Evolutionary conservation across 192 early-diverging fungal genomes (phyloP), one percentile per base, ranked within the genome.

Genomic region (Neocallimastix lanati): DNA sequence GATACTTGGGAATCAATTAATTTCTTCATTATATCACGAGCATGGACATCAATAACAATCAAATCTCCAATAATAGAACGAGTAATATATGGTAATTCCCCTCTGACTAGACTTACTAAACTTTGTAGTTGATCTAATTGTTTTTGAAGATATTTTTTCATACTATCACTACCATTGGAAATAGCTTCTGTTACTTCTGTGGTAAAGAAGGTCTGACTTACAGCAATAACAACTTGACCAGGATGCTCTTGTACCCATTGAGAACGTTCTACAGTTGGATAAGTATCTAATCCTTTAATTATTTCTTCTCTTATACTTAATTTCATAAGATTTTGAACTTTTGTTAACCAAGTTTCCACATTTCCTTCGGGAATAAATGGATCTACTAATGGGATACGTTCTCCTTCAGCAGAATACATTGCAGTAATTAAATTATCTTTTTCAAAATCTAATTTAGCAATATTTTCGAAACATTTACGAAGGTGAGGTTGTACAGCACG

Each of bases 41-140:
- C 81, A 78, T 90, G 89, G 11, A 90, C 89, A 79, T 90, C 89
- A 81, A 90, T 88, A 28, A 90, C 89, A 84, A 90, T 90, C 27
- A 90, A 80, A 84, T 90, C 89, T 14, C 89, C 89, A 4, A 90
- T 78, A 9, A 90, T 83, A 16, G 89, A 80, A 28, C 89, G 78
- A 81, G 80, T 85, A 14, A 90, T 79, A 79, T 85, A 90, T 35
- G 89, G 85, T 40, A 90, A 82, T 38, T 90, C 89, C 0, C 89
- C 88, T 27, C 89, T 81, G 15, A 90, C 89, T n/a, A 90, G 81
- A 12, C 81, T 82, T 15, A 90, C 89, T 21, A 90, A 80, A 7
- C 89, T 88, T 67, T 90, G 87, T 16, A 90, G 77, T 81, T 90
- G 89, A 12, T 80, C 77, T 58, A 90, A 80, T 13, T 88, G 82